Percentiles rank a stretch among this genome's conserved stretches.
Conservation (phyloP, 2,329 filamentous ascomycete species). For the Herpotrichia juniperi region DNA sequence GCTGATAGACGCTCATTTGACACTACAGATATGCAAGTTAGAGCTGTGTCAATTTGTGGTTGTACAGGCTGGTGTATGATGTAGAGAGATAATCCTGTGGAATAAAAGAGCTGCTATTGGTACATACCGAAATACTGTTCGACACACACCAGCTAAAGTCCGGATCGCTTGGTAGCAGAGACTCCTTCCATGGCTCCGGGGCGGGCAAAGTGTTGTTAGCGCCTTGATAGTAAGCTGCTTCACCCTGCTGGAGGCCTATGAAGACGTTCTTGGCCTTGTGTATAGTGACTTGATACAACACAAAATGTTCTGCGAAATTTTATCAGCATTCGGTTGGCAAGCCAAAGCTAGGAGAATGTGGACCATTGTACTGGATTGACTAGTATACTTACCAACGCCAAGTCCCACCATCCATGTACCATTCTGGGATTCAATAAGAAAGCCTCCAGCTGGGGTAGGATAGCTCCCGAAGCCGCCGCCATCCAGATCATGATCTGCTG, state of each 20-base stretch:
- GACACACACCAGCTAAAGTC: too few species aligned
- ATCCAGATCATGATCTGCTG: conserved; percentile 83
- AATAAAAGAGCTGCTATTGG: too few species aligned
- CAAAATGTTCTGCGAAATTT: too few species aligned
- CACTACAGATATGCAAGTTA: too few species aligned
- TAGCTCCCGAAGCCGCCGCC: not conserved
- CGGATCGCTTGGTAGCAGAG: not conserved
- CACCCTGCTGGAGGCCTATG: not conserved
- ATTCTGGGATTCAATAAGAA: not conserved
- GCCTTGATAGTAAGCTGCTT: not conserved
- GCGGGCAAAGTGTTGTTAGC: not conserved
- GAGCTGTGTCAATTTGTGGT: too few species aligned
- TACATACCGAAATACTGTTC: too few species aligned
- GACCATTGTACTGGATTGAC: not conserved
- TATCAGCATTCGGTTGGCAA: too few species aligned
- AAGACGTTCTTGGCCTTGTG: not conserved
- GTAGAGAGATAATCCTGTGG: too few species aligned
- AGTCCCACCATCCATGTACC: not conserved
- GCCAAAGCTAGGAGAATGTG: not conserved
- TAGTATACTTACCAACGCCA: not conserved
- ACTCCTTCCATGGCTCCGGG: not conserved
- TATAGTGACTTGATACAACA: not conserved
- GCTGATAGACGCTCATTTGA: too few species aligned
- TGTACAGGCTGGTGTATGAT: too few species aligned
- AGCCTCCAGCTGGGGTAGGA: not conserved